phyloP scores from a whole-genome alignment of 176 grass and related monocot species.

The Triticum turgidum region DNA sequence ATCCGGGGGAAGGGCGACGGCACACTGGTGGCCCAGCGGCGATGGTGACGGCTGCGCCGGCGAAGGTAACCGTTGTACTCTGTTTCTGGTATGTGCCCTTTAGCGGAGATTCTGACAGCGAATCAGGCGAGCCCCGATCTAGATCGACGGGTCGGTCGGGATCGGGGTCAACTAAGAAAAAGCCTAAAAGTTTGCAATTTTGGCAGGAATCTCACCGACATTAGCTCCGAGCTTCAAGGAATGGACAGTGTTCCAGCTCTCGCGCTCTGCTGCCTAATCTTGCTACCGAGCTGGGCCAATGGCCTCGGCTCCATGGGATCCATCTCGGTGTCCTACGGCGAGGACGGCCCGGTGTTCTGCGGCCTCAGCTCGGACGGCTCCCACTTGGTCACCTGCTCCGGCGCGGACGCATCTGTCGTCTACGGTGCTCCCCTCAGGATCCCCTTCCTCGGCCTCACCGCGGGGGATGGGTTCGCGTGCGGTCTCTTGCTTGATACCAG shows the following conservation, averaged over 20 bases:
- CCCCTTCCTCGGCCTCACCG: constrained; percentile 73
- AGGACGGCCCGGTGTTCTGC: constrained; percentile 94
- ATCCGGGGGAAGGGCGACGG: not conserved
- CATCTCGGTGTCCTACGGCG: constrained; percentile 87
- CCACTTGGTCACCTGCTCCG: constrained; percentile 75
- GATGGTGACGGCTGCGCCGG: not conserved
- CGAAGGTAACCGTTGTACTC: not conserved
- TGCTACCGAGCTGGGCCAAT: constrained; percentile 28
- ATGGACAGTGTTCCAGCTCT: constrained; percentile 22
- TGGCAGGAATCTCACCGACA: constrained; percentile 25
- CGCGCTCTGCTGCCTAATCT: constrained; percentile 29
- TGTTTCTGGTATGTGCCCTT: not conserved
- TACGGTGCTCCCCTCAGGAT: constrained; percentile 77
- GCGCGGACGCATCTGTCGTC: constrained; percentile 82
- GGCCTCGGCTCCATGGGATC: constrained; percentile 95
- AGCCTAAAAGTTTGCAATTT: not conserved
- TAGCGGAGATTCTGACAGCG: not conserved
- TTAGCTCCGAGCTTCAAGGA: constrained; percentile 29
- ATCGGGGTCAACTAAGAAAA: constrained; percentile 7
- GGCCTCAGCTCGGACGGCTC: constrained; percentile 81
- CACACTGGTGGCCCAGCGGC: not conserved
- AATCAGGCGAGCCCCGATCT: constrained; percentile 13
- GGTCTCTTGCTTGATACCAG: constrained; percentile 77
- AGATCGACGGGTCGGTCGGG: constrained; percentile 10
- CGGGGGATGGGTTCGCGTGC: constrained; percentile 88